Evolutionary conservation across 1,139 yeast genomes (phyloP).

Genomic region (Kurtzmaniella quercitrusa): DNA sequence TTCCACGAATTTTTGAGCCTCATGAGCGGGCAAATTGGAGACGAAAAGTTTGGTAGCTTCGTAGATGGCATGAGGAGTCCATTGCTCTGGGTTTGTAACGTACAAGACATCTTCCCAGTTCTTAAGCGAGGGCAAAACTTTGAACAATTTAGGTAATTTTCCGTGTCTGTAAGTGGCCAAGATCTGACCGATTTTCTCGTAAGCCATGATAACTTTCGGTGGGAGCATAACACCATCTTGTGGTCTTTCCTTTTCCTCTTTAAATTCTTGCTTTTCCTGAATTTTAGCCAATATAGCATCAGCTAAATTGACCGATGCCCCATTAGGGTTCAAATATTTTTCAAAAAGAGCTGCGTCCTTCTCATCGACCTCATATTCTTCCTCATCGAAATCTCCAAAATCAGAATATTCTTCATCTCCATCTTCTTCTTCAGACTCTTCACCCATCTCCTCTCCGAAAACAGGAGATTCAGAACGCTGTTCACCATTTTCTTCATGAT

Average conservation of each 20-base stretch:
- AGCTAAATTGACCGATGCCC: slow-evolving; percentile 66
- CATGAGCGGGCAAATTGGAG: slow-evolving; percentile 80
- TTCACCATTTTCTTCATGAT: slow-evolving; percentile 49
- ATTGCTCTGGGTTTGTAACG: slow-evolving; percentile 84
- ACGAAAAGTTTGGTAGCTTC: slow-evolving; percentile 95
- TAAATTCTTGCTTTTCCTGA: slow-evolving; percentile 59
- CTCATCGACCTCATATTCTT: slow-evolving; percentile 62
- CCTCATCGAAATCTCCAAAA: slow-evolving; percentile 28
- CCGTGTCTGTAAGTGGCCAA: slow-evolving; percentile 94
- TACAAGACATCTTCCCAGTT: slow-evolving; percentile 95
- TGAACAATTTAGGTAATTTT: slow-evolving; percentile 89
- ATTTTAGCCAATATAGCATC: slow-evolving; percentile 90
- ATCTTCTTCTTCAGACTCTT: slow-evolving; percentile 46
- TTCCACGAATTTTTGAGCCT: slow-evolving; percentile 82
- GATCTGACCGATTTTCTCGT: slow-evolving; percentile 85
- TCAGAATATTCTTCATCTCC: slow-evolving; percentile 30
- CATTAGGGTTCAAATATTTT: slow-evolving; percentile 49
- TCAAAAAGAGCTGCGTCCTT: slow-evolving; percentile 71
- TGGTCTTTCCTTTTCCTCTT: slow-evolving; percentile 21
- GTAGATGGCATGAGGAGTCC: slow-evolving; percentile 97
- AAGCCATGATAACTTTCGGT: slow-evolving; percentile 92
- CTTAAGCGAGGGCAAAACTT: slow-evolving; percentile 84
- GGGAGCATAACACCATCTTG: slow-evolving; percentile 72
- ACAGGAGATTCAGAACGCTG: background rate
- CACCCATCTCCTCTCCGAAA: slow-evolving; percentile 27